These are phyloP conservation scores for Beauveria sp. DNA, from an alignment of 2,329 filamentous ascomycete species.

Conservation along the genomic window DNA sequence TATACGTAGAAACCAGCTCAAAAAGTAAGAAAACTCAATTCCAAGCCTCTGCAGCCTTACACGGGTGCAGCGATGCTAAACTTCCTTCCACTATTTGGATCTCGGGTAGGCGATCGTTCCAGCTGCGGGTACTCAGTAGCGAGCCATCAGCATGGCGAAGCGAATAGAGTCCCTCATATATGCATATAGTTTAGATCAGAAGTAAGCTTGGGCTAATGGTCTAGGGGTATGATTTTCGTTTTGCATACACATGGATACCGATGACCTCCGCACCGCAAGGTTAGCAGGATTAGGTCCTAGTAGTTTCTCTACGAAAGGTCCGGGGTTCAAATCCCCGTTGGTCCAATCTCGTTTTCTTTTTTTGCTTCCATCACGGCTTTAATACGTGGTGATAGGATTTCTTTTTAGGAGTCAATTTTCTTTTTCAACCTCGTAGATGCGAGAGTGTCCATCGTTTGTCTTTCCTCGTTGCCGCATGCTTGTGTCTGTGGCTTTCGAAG, in stretches of 20 bases:
- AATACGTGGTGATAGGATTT: too few species aligned
- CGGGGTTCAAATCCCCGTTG: constrained; percentile 12
- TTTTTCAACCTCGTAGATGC: too few species aligned
- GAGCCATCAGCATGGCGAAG: too few species aligned
- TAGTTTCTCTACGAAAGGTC: constrained; percentile 11
- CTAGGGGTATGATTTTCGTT: constrained; percentile 13
- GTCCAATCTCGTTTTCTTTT: background rate
- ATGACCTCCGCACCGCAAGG: constrained; percentile 12
- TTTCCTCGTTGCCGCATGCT: too few species aligned
- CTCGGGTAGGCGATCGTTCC: background rate
- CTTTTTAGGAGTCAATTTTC: too few species aligned
- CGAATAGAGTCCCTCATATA: background rate
- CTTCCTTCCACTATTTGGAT: too few species aligned
- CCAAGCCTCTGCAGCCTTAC: too few species aligned
- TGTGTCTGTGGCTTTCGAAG: too few species aligned
- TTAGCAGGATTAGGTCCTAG: constrained; percentile 8
- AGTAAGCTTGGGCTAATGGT: constrained; percentile 10
- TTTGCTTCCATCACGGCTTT: background rate
- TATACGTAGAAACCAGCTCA: background rate
- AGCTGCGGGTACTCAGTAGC: background rate
- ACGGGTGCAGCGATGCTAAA: background rate
- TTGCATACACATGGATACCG: constrained; percentile 11
- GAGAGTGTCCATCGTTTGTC: too few species aligned
- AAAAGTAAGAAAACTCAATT: too few species aligned
- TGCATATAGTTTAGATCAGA: background rate